A percentile compares a stretch with the other conserved stretches of the same genome.
Conservation (phyloP, 306 rosid species). For the Malus sieversii region DNA sequence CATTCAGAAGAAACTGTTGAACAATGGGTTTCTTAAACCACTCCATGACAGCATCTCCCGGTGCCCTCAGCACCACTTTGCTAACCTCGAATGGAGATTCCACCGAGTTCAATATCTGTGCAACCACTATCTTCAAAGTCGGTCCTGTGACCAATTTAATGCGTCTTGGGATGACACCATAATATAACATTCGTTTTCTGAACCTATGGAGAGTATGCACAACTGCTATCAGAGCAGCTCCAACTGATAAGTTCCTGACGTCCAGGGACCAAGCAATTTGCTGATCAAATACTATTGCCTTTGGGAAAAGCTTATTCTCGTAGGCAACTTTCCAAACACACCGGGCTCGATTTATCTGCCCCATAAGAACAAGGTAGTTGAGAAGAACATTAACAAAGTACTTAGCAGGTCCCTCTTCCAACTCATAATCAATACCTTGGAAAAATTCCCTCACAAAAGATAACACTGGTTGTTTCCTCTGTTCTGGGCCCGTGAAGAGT, state of each 20-base stretch:
- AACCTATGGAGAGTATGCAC: conserved; percentile 93
- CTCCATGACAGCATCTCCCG: conserved; percentile 91
- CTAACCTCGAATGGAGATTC: conserved; percentile 97
- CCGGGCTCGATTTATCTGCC: conserved; percentile 87
- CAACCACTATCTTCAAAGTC: conserved; percentile 77
- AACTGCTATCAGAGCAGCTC: conserved; percentile 81
- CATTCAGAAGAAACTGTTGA: conserved; percentile 91
- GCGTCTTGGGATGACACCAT: conserved; percentile 79
- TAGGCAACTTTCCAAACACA: conserved; percentile 95
- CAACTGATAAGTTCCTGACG: conserved; percentile 87
- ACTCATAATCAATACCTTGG: conserved; percentile 79
- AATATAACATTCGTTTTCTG: conserved; percentile 91
- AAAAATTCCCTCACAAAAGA: conserved; percentile 85
- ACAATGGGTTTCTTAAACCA: conserved; percentile 97
- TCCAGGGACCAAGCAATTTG: conserved; percentile 98
- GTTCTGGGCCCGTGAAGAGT: conserved; percentile 80
- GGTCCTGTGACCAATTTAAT: conserved; percentile 89
- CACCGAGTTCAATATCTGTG: conserved; percentile 76
- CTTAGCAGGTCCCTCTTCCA: conserved; percentile 89
- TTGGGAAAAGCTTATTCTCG: conserved; percentile 94
- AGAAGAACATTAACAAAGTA: conserved; percentile 90
- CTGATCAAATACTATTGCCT: conserved; percentile 90
- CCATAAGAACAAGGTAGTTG: conserved; percentile 92
- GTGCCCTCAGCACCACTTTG: conserved; percentile 88
- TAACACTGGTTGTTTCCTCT: conserved; percentile 73